Base-by-base conservation (phyloP, 2,329 filamentous ascomycete species). In the Botrytis galanthina region DNA sequence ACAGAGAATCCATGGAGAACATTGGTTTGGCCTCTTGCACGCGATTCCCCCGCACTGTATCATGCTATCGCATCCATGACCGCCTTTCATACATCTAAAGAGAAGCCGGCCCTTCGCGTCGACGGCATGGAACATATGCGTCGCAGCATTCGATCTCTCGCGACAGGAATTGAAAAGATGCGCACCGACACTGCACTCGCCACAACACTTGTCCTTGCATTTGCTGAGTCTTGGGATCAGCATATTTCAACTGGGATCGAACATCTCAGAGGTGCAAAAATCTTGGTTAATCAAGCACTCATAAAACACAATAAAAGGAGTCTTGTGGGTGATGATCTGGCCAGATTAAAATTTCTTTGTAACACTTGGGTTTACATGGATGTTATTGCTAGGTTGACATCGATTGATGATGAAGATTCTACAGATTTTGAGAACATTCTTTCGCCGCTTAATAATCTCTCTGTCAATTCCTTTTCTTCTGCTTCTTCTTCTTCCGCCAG, bases 281-380 rank as follows among this genome's bases (percentile, higher is more conserved):
- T 88, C 26, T 81, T 93, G 70, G 87, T 93, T 72, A 86, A 88
- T 70, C 87, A 88, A 77, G 88, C 89, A 7, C 81, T 92, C 37
- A 81, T 76, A 6, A 83, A 73, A 81, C 85, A 77, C 84, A 87
- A 79, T 81, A 82, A 75, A 80, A 80, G 46, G 77, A 84, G 59
- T 78, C 83, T 84, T 46, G 79, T 78, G n/a, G 86, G 85, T 6
- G 80, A 84, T 37, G 86, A 89, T 62, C 80, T 88, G 20, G 82
- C 84, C 57, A 83, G 89, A 12, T 82, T 93, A 37, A 88, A 88
- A 72, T 93, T 93, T 77, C 83, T 93, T 29, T 91, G 89, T 82
- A 92, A 92, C 78, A 89, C 92, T 5, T 93, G 90, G 89, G 86
- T 92, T 12, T 93, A 93, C 78, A 91, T 92, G 87, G 90, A 92